Percentiles rank a stretch among this genome's conserved stretches.
Evolutionary conservation across 2,329 filamentous ascomycete species (phyloP).

Genomic region (Ceratocystis smalleyi): DNA sequence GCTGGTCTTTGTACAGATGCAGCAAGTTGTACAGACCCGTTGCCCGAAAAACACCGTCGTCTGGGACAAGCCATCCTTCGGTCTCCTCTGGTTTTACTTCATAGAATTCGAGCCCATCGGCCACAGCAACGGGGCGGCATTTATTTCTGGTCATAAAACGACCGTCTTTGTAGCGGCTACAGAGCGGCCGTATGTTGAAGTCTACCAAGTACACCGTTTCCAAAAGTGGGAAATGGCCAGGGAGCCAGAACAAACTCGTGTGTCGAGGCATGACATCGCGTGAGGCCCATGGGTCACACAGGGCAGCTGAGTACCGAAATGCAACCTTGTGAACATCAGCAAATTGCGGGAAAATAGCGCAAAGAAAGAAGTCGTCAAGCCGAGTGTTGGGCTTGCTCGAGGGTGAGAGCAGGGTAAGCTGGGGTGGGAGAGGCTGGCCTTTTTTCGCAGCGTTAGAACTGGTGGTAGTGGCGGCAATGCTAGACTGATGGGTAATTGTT

Average conservation of each 20-base stretch:
- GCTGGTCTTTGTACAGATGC: constrained; percentile 8
- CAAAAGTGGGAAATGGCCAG: background rate
- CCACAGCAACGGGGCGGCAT: background rate
- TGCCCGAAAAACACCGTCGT: background rate
- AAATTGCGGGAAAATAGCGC: background rate
- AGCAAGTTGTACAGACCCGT: background rate
- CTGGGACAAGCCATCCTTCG: background rate
- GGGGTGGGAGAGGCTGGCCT: background rate
- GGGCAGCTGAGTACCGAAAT: background rate
- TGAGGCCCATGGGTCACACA: constrained; percentile 7
- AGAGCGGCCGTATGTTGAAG: background rate
- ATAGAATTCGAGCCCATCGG: constrained; percentile 3
- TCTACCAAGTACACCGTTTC: background rate
- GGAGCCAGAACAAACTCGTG: constrained; percentile 2
- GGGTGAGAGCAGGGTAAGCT: background rate
- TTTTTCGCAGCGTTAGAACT: too few relatives aligned
- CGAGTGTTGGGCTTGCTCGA: background rate
- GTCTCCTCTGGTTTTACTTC: background rate
- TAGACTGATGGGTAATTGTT: background rate
- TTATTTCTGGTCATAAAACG: background rate
- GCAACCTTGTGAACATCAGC: background rate
- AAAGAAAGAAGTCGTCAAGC: background rate
- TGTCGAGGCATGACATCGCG: constrained; percentile 2
- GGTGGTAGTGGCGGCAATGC: background rate
- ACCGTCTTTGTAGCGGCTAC: background rate